These are phyloP conservation scores for Angomonas ambiguus DNA, from an alignment of 208 protist species.

Conservation along the genomic window DNA sequence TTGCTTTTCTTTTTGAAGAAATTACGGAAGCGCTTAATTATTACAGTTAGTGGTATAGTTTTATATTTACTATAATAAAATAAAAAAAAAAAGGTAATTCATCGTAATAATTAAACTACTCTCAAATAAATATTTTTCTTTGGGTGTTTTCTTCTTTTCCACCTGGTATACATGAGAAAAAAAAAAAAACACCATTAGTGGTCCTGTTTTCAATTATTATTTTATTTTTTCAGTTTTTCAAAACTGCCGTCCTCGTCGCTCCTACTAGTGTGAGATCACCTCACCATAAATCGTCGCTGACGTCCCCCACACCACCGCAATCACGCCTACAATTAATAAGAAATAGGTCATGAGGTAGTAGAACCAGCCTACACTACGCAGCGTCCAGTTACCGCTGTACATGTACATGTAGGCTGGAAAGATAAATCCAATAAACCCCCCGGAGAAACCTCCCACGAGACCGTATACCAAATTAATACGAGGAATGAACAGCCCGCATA, in stretches of 20 bases:
- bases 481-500: constrained; percentile 68
- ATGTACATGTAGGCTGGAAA: constrained; percentile 70
- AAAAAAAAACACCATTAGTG: neutral
- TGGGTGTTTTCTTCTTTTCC: neutral
- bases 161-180: neutral
- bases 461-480: constrained; percentile 63
- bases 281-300: constrained; percentile 48
- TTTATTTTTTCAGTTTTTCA: too few species aligned
- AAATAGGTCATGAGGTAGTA: constrained; percentile 54
- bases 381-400: constrained; percentile 50
- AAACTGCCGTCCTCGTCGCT: too few species aligned
- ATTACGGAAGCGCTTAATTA: too few species aligned
- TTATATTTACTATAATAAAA: too few species aligned
- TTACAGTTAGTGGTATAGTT: too few species aligned
- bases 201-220: too few species aligned
- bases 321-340: constrained; percentile 57
- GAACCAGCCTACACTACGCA: constrained; percentile 32
- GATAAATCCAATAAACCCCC: constrained; percentile 67
- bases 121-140: neutral
- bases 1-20: too few species aligned
- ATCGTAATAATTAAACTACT: neutral
- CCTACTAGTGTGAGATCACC: constrained; percentile 12
- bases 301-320: constrained; percentile 68
- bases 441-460: constrained; percentile 57
- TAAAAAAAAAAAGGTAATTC: neutral